Evolutionary conservation across 441 rosid species (phyloP).

Genomic region (Arabidopsis hybrid): DNA sequence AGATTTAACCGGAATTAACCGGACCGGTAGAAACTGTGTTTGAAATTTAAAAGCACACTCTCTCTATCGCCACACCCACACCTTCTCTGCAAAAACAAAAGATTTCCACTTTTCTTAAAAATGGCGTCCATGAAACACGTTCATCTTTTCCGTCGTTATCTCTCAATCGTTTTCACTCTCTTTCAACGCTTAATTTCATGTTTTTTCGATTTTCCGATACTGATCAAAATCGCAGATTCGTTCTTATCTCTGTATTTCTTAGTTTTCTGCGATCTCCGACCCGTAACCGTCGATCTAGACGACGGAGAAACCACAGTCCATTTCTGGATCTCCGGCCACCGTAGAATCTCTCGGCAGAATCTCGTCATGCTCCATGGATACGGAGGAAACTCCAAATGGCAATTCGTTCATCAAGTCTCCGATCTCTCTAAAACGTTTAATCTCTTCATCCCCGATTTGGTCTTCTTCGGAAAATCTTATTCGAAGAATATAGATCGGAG

Average conservation of each 20-base stretch:
- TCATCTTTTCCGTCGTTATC: conserved; percentile 46
- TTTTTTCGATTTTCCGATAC: conserved; percentile 40
- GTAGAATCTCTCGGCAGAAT: conserved; percentile 46
- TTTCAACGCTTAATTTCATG: conserved; percentile 40
- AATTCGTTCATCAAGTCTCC: conserved; percentile 59
- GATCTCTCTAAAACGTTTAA: conserved; percentile 60
- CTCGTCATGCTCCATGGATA: conserved; percentile 73
- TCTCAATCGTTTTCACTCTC: conserved; percentile 39
- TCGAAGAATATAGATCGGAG: conserved; percentile 50
- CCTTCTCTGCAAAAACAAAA: conserved; percentile 1
- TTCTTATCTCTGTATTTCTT: conserved; percentile 54
- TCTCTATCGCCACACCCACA: neutral
- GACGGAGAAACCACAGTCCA: conserved; percentile 61
- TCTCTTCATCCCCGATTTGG: conserved; percentile 62
- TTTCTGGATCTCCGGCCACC: conserved; percentile 62
- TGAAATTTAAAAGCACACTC: conserved; percentile 26
- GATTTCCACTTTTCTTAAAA: neutral
- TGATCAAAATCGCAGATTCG: conserved; percentile 49
- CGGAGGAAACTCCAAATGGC: conserved; percentile 73
- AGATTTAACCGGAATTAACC: conserved; percentile 2
- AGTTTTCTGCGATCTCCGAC: conserved; percentile 55
- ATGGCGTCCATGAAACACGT: conserved; percentile 48
- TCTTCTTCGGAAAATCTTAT: conserved; percentile 64
- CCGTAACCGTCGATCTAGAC: conserved; percentile 61
- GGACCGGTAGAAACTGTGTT: neutral